Evolutionary conservation across 371 early-diverging fungal genomes (phyloP), one percentile per base, ranked within the genome.

Genomic region (Mucor indicus): DNA sequence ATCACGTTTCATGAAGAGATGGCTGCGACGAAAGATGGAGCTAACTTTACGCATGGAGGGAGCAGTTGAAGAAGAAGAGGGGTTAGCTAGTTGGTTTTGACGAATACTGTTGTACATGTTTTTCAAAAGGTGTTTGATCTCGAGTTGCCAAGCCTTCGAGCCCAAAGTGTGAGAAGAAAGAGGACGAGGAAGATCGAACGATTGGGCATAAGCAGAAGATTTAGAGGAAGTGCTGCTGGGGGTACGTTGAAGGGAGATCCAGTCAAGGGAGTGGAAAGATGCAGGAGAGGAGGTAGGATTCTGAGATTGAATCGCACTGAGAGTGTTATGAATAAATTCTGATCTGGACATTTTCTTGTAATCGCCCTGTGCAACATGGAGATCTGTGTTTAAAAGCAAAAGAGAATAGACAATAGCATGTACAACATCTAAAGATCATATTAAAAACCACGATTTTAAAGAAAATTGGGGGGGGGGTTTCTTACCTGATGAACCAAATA

Each of bases 371-470:
- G 89, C 90, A 33, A 87, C 77, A 57, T 92, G 89, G 27, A 93
- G 74, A 60, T 95, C 95, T 4, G 95, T 95, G 60, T 94, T 94
- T 10, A 95, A 79, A 39, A 95, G 62, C 44, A 95, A 64, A 4
- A 92, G 44, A 9, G 92, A 92, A 55, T 89, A 93, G 0, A 87
- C 70, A 48, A 92, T 80, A 8, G 87, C 85, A 53, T 95, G 86
- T 1, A 90, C 87, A 19, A 86, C 85, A 48, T 84, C n/a, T n/a
- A n/a, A n/a, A n/a, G n/a, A n/a, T n/a, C n/a, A n/a, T n/a, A n/a
- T n/a, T n/a, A n/a, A n/a, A n/a, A n/a, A n/a, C n/a, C n/a, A n/a
- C n/a, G n/a, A n/a, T n/a, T n/a, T n/a, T n/a, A n/a, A n/a, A n/a
- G n/a, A n/a, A n/a, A n/a, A 13, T n/a, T 27, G n/a, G n/a, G n/a